Evolutionary conservation across 2,329 filamentous ascomycete species (phyloP), one percentile per base, ranked within the genome.

Genomic region (Endoconidiophora polonica): DNA sequence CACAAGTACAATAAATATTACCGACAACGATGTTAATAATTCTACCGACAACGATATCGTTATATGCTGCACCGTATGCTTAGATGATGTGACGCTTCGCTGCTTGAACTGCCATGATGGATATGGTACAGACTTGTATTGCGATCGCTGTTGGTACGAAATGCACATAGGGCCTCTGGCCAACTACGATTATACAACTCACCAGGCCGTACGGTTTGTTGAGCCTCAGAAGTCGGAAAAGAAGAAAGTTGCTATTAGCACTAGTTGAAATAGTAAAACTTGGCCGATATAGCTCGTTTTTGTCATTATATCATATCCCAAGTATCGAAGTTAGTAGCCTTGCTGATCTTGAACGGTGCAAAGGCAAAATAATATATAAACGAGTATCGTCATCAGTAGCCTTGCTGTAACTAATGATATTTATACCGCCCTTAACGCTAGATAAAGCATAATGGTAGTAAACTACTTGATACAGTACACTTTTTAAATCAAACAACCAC

Each of bases 51-150:
- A 81, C 33, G 83, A 90, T 57, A 71, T 81, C 54, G 77, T 81
- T 40, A 76, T 72, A 1, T 93, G 85, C 84, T 93, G 86, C 61
- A 74, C 80, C 29, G 86, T 91, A 7, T 94, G 86, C 60, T 77
- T 82, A 44, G 83, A 86, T 52, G 83, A 91, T 59, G 85, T 81
- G 0, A 78, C 77, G 2, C 65, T 91, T 24, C 71, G 72, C 52
- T 94, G 86, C 60, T 60, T 79, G 0, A 84, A 81, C 2, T 94
- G 86, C 58, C 77, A 78, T 36, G 64, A 65, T 24, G 78, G 88
- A 55, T 67, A 40, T 42, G 22, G 24, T 18, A 20, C 40, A 16
- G 44, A 50, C 22, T 24, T 86, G 39, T 93, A 90, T 60, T 94
- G 86, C 61, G 68, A 71, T 20, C 68, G 74, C 14, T 93, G 86